Evolutionary conservation across 2,329 filamentous ascomycete species (phyloP).

Genomic region (Triangularia setosa): DNA sequence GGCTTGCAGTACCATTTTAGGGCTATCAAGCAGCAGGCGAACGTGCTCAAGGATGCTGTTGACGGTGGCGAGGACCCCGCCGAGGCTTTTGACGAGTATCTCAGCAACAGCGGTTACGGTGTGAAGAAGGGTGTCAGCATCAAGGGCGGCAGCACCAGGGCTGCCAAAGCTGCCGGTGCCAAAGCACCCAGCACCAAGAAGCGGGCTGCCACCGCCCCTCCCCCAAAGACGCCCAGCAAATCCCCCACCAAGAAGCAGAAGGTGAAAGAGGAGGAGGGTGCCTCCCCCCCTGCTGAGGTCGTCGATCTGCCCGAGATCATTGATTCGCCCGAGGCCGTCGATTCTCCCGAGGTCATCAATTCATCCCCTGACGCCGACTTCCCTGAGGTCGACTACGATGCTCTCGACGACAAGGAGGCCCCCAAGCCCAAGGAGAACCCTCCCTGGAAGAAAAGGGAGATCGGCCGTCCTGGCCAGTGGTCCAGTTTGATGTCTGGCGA

Average conservation of each 20-base stretch:
- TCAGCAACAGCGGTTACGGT: constrained; percentile 23
- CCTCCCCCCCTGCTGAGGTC: neutral
- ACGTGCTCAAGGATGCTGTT: constrained; percentile 43
- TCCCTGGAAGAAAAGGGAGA: neutral
- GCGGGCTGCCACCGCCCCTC: constrained; percentile 5
- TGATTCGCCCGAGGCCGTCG: neutral
- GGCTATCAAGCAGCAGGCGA: constrained; percentile 50
- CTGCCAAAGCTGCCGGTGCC: constrained; percentile 20
- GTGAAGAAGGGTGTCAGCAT: neutral
- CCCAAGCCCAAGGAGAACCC: neutral
- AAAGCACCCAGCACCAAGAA: constrained; percentile 11
- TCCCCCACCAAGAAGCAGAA: neutral
- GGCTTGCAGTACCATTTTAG: constrained; percentile 62
- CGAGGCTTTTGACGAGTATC: constrained; percentile 32
- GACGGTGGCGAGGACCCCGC: constrained; percentile 44
- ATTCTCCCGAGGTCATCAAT: constrained; percentile 12
- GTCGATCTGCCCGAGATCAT: neutral
- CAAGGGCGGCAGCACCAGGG: constrained; percentile 28
- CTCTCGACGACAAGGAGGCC: constrained; percentile 24
- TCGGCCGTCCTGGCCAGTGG: neutral
- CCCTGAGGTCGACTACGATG: constrained; percentile 30
- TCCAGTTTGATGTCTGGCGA: neutral
- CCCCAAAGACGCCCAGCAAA: neutral
- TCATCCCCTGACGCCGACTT: constrained; percentile 17
- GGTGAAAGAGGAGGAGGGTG: neutral